Conservation (phyloP, 108 stramenopile genomes). For the Seminavis robusta region DNA sequence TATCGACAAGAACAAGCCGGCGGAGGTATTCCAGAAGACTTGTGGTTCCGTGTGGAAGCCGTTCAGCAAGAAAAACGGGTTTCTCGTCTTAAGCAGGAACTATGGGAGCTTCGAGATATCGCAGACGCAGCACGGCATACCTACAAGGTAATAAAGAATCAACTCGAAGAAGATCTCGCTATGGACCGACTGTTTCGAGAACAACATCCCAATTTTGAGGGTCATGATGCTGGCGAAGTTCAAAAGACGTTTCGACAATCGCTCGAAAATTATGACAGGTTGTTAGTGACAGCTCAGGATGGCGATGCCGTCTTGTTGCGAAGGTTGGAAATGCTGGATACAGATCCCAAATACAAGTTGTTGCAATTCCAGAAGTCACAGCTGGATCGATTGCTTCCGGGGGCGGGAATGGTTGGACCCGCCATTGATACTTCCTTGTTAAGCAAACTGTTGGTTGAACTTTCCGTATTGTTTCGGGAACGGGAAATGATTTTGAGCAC, state of each 20-base stretch:
- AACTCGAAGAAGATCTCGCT: conserved; percentile 43
- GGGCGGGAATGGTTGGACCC: background rate
- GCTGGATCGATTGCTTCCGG: conserved; percentile 36
- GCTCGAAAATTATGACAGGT: conserved; percentile 22
- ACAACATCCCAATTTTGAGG: conserved; percentile 27
- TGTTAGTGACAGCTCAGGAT: conserved; percentile 34
- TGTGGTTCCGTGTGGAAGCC: conserved; percentile 39
- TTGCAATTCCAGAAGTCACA: conserved; percentile 35
- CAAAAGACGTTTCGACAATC: conserved; percentile 31
- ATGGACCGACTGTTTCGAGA: conserved; percentile 35
- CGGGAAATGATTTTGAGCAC: conserved; percentile 21
- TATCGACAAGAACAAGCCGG: conserved; percentile 36
- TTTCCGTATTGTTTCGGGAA: conserved; percentile 28
- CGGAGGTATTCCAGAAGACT: conserved; percentile 39
- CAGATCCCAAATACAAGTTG: conserved; percentile 26
- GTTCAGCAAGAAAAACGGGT: conserved; percentile 27
- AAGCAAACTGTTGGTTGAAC: conserved; percentile 23
- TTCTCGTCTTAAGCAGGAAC: conserved; percentile 26
- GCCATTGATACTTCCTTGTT: conserved; percentile 24
- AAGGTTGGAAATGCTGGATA: conserved; percentile 26
- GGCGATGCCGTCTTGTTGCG: conserved; percentile 33
- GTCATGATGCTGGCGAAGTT: conserved; percentile 23
- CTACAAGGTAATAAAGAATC: conserved; percentile 13
- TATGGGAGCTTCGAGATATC: conserved; percentile 51
- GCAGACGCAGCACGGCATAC: conserved; percentile 36